Percentiles rank a stretch among this genome's conserved stretches.
These are phyloP conservation scores for Aspergillus cavernicola DNA, from an alignment of 495 filamentous ascomycete genomes.

Conservation along the genomic window DNA sequence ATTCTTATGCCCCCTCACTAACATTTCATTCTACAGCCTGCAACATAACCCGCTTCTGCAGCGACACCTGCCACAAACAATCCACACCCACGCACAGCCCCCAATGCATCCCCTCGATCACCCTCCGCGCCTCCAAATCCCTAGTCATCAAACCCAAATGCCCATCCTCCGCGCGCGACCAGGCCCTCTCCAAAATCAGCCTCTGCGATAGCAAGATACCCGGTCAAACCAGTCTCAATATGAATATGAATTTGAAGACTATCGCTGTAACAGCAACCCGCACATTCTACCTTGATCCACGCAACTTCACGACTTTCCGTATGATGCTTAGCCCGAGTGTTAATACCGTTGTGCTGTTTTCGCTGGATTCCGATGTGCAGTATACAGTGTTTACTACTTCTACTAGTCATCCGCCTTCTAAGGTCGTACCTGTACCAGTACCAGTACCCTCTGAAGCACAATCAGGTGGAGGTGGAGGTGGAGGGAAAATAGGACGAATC, in stretches of 20 bases:
- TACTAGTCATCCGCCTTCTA: background rate
- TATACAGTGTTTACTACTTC: constrained; percentile 13
- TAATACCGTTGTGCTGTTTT: constrained; percentile 31
- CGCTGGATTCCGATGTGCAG: constrained; percentile 26
- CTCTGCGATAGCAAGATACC: constrained; percentile 3
- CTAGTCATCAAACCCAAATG: constrained; percentile 27
- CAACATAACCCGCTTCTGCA: constrained; percentile 32
- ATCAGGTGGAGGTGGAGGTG: background rate
- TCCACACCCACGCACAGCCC: constrained; percentile 11
- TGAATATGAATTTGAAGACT: background rate
- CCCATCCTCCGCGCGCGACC: constrained; percentile 20
- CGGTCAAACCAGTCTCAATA: background rate
- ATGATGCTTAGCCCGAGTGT: constrained; percentile 27
- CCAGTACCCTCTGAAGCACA: background rate
- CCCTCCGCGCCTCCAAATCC: constrained; percentile 30
- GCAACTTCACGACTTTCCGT: constrained; percentile 33
- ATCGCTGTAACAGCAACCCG: constrained; percentile 24
- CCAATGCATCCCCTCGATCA: constrained; percentile 28
- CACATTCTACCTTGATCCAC: constrained; percentile 30
- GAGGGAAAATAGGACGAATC: background rate
- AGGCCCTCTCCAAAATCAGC: constrained; percentile 25
- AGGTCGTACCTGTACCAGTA: no score
- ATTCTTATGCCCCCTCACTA: no score
- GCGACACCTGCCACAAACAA: constrained; percentile 22
- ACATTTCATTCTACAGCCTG: constrained; percentile 19